A percentile compares a stretch with the other conserved stretches of the same genome.
Evolutionary conservation across 495 filamentous ascomycete genomes (phyloP).

Genomic region (Pseudotulostoma volvatum): DNA sequence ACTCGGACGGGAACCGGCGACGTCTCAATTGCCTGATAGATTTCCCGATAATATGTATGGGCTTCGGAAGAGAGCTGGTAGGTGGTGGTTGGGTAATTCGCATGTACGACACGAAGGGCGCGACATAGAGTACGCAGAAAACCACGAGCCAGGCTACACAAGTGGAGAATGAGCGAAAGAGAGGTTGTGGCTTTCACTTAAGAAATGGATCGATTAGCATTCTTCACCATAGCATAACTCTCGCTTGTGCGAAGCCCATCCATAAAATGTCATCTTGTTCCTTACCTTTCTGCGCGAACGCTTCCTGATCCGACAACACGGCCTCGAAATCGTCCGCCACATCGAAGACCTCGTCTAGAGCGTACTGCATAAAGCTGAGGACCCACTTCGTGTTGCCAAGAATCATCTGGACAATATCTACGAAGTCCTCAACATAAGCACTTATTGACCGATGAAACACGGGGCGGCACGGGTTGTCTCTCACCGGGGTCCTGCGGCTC

Average conservation of each 20-base stretch:
- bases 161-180: conserved; percentile 49
- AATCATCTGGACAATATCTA: conserved; percentile 27
- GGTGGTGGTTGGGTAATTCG: conserved; percentile 17
- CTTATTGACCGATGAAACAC: too few species aligned
- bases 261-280: background rate
- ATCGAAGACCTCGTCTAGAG: conserved; percentile 49
- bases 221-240: too few species aligned
- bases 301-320: conserved; percentile 23
- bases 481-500: conserved; percentile 51
- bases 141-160: conserved; percentile 56
- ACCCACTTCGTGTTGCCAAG: conserved; percentile 43
- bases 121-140: conserved; percentile 54
- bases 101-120: conserved; percentile 33
- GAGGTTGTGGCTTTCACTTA: conserved; percentile 33
- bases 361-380: conserved; percentile 49
- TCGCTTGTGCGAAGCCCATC: conserved; percentile 18
- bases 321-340: conserved; percentile 38
- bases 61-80: conserved; percentile 19
- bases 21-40: conserved; percentile 24
- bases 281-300: conserved; percentile 24
- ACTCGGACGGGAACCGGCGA: conserved; percentile 29
- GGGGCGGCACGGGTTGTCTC: too few species aligned
- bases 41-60: conserved; percentile 25
- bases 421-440: too few species aligned
- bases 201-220: conserved; percentile 11